Percentiles rank a stretch among this genome's conserved stretches.
phyloP scores from a whole-genome alignment of 768 basidiomycete species.

The Daedaleopsis nitida region DNA sequence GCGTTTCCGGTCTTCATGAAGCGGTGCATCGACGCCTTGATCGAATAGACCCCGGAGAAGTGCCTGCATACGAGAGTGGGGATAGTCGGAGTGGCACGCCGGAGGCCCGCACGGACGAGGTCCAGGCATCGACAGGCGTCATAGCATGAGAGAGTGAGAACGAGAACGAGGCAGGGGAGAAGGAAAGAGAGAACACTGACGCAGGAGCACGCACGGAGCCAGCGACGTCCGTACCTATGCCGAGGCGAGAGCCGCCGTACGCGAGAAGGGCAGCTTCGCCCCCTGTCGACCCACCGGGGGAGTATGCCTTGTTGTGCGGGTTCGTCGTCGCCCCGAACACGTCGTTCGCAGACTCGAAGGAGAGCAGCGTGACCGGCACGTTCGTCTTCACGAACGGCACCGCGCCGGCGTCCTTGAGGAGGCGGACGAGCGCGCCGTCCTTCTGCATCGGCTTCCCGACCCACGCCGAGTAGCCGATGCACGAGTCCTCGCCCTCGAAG shows the following conservation, averaged over 20 bases:
- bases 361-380: slow-evolving; percentile 44
- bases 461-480: slow-evolving; percentile 48
- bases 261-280: slow-evolving; percentile 55
- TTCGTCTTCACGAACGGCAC: slow-evolving; percentile 46
- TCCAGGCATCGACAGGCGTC: no score
- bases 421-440: slow-evolving; percentile 41
- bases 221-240: slow-evolving; percentile 53
- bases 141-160: neutral
- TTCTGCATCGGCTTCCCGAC: slow-evolving; percentile 38
- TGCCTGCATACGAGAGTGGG: slow-evolving; percentile 23
- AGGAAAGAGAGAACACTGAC: slow-evolving; percentile 27
- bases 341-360: slow-evolving; percentile 44
- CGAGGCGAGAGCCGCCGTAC: slow-evolving; percentile 45
- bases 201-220: slow-evolving; percentile 53
- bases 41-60: slow-evolving; percentile 43
- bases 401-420: slow-evolving; percentile 44
- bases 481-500: slow-evolving; percentile 49
- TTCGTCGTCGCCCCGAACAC: slow-evolving; percentile 50
- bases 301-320: slow-evolving; percentile 43
- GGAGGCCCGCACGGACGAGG: slow-evolving; percentile 45
- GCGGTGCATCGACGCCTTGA: slow-evolving; percentile 42
- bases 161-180: no score
- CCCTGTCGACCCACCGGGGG: slow-evolving; percentile 51
- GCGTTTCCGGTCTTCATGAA: slow-evolving; percentile 39
- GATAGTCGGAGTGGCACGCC: neutral